Evolutionary conservation across 108 stramenopile genomes (phyloP), one percentile per base, ranked within the genome.

Genomic region (Nitzschia sp.): DNA sequence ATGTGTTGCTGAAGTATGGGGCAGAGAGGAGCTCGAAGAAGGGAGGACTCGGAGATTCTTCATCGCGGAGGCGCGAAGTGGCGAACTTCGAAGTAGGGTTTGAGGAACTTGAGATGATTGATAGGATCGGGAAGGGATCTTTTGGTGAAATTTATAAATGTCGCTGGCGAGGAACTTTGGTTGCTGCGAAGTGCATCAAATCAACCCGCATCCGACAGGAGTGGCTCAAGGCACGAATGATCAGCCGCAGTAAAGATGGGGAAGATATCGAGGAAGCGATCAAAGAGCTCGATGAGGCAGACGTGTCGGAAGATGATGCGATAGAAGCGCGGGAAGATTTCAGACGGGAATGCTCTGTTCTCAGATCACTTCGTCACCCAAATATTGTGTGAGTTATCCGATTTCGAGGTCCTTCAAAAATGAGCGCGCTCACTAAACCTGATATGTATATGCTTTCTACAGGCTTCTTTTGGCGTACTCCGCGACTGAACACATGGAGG

Each of bases 71-170:
- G 0, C 69, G 79, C 23, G 81, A 82, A 15, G 81, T 78, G 45
- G 81, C 85, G 23, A 89, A 91, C 61, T 58, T 95, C n/a, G 58
- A 78, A 33, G 83, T 95, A n/a, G 82, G 79, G 9, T 95, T 89
- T 60, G 63, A 71, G 1, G 90, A 91, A 61, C 65, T 95, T 9
- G 91, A 91, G 45, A 87, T 91, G 87, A 80, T 95, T 50, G 94
- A 95, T 58, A 76, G 82, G 35, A 95, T 95, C 53, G 94, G 94
- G 11, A 76, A 85, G 11, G 94, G 94, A 23, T 91, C 90, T 8
- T 95, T 95, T 75, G 94, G 94, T 55, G 94, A 95, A 63, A 92
- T 95, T 52, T 95, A 87, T 77, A 95, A 92, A 34, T 75, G 74
- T 36, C 50, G 57, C 19, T 96, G 95, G 95, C 66, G 90, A 19